Evolutionary conservation across 2,329 filamentous ascomycete species (phyloP), one percentile per base, ranked within the genome.

Genomic region (Pseudopithomyces maydicus): DNA sequence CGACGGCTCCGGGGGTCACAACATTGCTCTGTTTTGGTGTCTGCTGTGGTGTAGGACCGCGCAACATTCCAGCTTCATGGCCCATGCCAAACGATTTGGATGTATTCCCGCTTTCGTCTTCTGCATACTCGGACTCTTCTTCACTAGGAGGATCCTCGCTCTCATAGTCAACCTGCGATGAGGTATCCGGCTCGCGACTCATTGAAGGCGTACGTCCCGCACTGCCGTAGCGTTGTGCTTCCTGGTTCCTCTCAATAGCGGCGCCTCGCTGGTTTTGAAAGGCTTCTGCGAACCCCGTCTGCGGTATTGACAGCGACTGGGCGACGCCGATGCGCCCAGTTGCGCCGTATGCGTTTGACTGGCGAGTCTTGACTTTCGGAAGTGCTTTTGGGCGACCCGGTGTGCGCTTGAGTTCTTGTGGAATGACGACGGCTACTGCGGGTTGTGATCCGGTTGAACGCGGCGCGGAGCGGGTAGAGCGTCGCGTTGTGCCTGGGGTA

Each of bases 281-380:
- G 12, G 71, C 72, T 48, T 74, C 67, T 6, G 66, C 58, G 22
- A 75, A 76, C 4, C 72, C 72, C 17, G 72, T 68, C 2, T 58
- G 58, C 0, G 68, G 58, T 17, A 70, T 45, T 0, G 61, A 49
- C 3, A 77, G 59, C 39, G 71, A 69, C 38, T 70, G 67, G 14
- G 71, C 71, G 36, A 65, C 62, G 23, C 66, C 64, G 39, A 72
- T 62, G 23, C 71, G 72, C 48, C 73, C 74, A 53, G 65, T 67
- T 20, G 74, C 64, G 36, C 75, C 75, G 54, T 78, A 78, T 1
- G 73, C 72, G 48, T 72, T 70, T 5, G 74, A 77, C 43, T 68
- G 62, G 22, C 68, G 69, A 20, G 66, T 43, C 26, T 70, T 70
- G 43, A 73, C 60, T 58, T 74, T 70, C 12, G 72, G 68, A 4